These are phyloP conservation scores for Clarkia xantiana DNA, from an alignment of 345 rosid genomes.

Conservation along the genomic window DNA sequence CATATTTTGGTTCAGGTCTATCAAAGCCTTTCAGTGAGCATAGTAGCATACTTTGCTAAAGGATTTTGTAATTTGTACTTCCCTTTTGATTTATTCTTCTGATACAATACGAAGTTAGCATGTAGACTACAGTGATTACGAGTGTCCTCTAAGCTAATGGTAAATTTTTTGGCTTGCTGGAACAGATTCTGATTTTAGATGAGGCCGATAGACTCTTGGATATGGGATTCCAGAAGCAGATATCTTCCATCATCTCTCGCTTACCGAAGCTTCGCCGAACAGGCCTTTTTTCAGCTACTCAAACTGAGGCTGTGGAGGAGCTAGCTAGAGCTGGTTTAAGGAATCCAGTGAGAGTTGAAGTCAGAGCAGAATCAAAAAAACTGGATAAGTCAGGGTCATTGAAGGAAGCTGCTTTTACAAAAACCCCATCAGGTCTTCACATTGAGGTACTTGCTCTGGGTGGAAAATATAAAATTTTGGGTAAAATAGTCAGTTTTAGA, in stretches of 20 bases:
- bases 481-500: too few species aligned
- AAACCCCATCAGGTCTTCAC: conserved; percentile 72
- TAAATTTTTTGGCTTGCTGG: conserved; percentile 5
- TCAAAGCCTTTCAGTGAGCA: too few species aligned
- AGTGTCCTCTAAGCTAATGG: background rate
- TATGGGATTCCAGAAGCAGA: conserved; percentile 89
- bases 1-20: too few species aligned
- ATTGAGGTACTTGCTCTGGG: conserved; percentile 44
- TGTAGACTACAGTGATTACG: too few species aligned
- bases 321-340: conserved; percentile 79
- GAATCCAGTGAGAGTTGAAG: conserved; percentile 87
- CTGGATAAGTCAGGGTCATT: conserved; percentile 19
- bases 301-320: conserved; percentile 87
- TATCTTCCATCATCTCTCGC: conserved; percentile 54
- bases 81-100: too few species aligned
- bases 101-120: too few species aligned
- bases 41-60: too few species aligned
- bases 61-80: too few species aligned
- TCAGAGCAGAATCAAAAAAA: conserved; percentile 49
- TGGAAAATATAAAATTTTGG: too few species aligned
- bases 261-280: conserved; percentile 92
- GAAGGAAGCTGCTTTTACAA: conserved; percentile 36
- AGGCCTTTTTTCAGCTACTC: conserved; percentile 95
- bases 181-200: conserved; percentile 77
- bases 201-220: conserved; percentile 95